These are phyloP conservation scores for Leishmania tarentolae DNA, from an alignment of 208 protist genomes.

Conservation along the genomic window DNA sequence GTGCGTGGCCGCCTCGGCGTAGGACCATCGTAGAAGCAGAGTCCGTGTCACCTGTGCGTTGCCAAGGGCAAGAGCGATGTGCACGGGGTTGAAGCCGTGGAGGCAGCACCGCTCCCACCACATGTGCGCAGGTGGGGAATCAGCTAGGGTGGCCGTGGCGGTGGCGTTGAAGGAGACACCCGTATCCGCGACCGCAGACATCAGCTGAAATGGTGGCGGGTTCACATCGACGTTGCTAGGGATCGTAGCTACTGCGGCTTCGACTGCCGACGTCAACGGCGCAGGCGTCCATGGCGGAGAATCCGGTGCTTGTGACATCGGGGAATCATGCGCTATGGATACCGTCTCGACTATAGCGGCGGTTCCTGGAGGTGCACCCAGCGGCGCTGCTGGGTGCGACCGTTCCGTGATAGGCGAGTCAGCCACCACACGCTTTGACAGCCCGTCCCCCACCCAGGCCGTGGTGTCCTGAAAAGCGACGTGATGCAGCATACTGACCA, in stretches of 20 bases:
- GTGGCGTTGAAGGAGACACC: background rate
- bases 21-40: slow-evolving; percentile 19
- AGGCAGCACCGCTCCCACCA: slow-evolving; percentile 30
- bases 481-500: slow-evolving; percentile 42
- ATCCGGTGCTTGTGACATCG: background rate
- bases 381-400: background rate
- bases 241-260: background rate
- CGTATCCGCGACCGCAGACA: background rate
- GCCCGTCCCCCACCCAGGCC: slow-evolving; percentile 5
- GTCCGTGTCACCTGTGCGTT: slow-evolving; percentile 30
- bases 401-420: background rate
- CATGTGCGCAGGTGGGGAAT: slow-evolving; percentile 2
- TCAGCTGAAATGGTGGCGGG: background rate
- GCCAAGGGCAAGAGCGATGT: slow-evolving; percentile 40
- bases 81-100: slow-evolving; percentile 35
- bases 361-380: background rate
- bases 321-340: background rate
- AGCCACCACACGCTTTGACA: slow-evolving; percentile 4
- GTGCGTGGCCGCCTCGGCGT: background rate
- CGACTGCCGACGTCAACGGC: background rate
- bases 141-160: slow-evolving; percentile 5
- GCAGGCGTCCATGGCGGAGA: background rate
- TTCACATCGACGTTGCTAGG: background rate
- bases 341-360: background rate
- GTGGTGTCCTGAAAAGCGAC: slow-evolving; percentile 21